A percentile compares a stretch with the other conserved stretches of the same genome.
Conservation (phyloP, 305 asterid genomes). For the Fraxinus xanthoxyloides region DNA sequence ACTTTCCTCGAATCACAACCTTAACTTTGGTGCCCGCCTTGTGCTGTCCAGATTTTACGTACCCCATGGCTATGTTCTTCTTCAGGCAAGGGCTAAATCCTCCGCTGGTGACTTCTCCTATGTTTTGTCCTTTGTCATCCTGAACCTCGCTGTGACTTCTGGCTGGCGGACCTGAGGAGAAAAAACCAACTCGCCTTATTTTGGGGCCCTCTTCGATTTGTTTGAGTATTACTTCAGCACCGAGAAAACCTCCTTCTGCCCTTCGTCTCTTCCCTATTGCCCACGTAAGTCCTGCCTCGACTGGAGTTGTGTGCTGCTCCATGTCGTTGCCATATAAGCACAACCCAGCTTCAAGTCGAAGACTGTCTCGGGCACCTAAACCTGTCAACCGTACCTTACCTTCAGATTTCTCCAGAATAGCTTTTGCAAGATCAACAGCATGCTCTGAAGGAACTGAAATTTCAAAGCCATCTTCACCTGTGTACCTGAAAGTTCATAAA, state of each 20-base stretch:
- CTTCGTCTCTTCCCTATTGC: slow-evolving; percentile 95
- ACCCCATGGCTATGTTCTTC: slow-evolving; percentile 97
- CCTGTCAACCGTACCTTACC: slow-evolving; percentile 62
- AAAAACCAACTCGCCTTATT: slow-evolving; percentile 77
- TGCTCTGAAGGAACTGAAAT: background rate
- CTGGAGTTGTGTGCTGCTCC: slow-evolving; percentile 91
- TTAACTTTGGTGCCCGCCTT: slow-evolving; percentile 76
- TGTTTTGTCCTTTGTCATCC: slow-evolving; percentile 64
- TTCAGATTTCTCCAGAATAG: background rate
- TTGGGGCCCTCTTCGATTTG: slow-evolving; percentile 52
- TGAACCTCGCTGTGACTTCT: slow-evolving; percentile 93
- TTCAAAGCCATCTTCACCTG: background rate
- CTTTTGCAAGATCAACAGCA: background rate
- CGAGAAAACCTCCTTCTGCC: slow-evolving; percentile 96
- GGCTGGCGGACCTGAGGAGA: slow-evolving; percentile 86
- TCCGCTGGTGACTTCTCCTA: slow-evolving; percentile 93
- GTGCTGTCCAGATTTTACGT: slow-evolving; percentile 83
- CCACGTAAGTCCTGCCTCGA: slow-evolving; percentile 97
- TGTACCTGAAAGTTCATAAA: background rate
- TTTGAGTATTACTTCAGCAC: slow-evolving; percentile 78
- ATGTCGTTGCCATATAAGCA: slow-evolving; percentile 93
- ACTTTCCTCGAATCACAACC: slow-evolving; percentile 76
- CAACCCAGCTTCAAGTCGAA: slow-evolving; percentile 76
- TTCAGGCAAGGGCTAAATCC: slow-evolving; percentile 95
- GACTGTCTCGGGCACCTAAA: slow-evolving; percentile 96